These are phyloP conservation scores for Annulohypoxylon stygium DNA, from an alignment of 495 filamentous ascomycete species.

Conservation along the genomic window DNA sequence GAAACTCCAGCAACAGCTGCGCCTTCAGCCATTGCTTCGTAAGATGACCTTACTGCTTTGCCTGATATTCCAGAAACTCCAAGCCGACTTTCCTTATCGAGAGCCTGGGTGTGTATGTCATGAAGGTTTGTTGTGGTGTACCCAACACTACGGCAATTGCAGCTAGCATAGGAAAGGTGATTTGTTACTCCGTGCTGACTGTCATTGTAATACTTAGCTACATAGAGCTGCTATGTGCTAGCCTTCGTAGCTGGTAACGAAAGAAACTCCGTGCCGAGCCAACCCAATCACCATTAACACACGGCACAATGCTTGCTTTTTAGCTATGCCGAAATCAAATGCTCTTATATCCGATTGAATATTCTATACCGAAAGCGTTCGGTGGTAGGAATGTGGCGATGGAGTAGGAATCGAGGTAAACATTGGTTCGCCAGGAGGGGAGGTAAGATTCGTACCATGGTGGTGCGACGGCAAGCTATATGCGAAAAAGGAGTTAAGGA, in stretches of 20 bases:
- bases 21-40: constrained; percentile 7
- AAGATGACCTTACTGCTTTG: constrained; percentile 12
- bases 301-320: background rate
- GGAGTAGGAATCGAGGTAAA: constrained; percentile 10
- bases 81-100: constrained; percentile 25
- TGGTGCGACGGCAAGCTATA: constrained; percentile 17
- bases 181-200: constrained; percentile 32
- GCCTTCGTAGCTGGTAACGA: background rate
- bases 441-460: constrained; percentile 23
- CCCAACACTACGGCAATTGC: background rate
- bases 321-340: background rate
- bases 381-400: background rate
- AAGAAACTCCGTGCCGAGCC: constrained; percentile 43
- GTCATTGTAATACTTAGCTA: background rate
- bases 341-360: constrained; percentile 24
- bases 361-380: constrained; percentile 7
- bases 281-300: background rate
- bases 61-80: constrained; percentile 37
- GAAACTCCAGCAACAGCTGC: constrained; percentile 39
- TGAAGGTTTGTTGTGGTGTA: background rate
- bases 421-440: constrained; percentile 9
- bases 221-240: background rate
- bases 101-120: background rate
- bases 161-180: background rate
- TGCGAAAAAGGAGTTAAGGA: constrained; percentile 36